Percentiles rank a stretch among this genome's conserved stretches.
phyloP scores from a whole-genome alignment of 2,329 filamentous ascomycete genomes.

The Huntiella moniliformis region DNA sequence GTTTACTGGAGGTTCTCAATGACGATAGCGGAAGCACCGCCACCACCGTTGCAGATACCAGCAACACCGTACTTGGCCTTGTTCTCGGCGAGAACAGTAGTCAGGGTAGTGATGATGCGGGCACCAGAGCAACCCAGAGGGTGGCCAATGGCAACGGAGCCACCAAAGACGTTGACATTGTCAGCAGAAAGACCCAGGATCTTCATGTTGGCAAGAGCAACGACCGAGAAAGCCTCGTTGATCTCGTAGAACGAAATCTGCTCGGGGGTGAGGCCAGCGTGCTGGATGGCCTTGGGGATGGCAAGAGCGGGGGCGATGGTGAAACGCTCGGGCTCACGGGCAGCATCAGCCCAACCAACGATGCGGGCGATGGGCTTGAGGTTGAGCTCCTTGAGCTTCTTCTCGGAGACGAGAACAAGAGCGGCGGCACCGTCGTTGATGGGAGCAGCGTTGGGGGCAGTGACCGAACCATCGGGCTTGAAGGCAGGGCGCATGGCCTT shows the following conservation, averaged over 20 bases:
- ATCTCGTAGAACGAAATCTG: conserved; percentile 91
- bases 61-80: conserved; percentile 85
- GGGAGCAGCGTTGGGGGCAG: conserved; percentile 88
- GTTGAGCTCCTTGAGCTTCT: conserved; percentile 77
- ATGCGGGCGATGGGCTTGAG: conserved; percentile 92
- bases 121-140: conserved; percentile 87
- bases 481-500: conserved; percentile 71
- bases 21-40: conserved; percentile 83
- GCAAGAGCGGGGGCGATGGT: conserved; percentile 84
- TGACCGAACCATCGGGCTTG: conserved; percentile 72
- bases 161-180: conserved; percentile 89
- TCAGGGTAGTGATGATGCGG: conserved; percentile 76
- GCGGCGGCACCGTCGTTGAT: conserved; percentile 90
- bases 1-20: conserved; percentile 52
- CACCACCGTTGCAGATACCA: conserved; percentile 95
- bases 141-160: conserved; percentile 88
- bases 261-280: conserved; percentile 62
- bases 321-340: conserved; percentile 81
- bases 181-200: conserved; percentile 59
- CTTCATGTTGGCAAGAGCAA: conserved; percentile 93
- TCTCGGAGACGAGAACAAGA: conserved; percentile 82
- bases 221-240: conserved; percentile 97
- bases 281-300: conserved; percentile 92
- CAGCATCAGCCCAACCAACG: conserved; percentile 90
- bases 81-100: conserved; percentile 76